Conservation (phyloP, 305 asterid genomes). For the Fraxinus platypoda region DNA sequence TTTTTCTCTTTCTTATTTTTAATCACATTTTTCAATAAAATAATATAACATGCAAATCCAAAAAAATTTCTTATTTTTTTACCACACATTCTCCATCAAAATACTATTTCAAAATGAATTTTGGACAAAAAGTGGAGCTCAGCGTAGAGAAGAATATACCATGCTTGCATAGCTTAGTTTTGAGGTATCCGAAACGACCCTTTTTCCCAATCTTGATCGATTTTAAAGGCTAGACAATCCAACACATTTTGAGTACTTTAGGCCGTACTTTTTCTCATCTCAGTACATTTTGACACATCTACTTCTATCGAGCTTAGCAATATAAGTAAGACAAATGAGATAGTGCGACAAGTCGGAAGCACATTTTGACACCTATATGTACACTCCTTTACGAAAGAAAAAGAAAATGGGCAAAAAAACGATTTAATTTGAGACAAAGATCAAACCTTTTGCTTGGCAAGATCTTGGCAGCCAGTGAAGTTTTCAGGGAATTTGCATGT, state of each 20-base stretch:
- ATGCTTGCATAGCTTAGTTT: not conserved
- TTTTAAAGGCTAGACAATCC: not conserved
- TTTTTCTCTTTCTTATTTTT: too few relatives aligned
- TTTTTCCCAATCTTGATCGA: not conserved
- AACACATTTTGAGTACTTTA: not conserved
- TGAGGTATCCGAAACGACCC: not conserved
- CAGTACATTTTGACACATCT: not conserved
- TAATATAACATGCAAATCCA: too few relatives aligned
- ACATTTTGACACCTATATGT: not conserved
- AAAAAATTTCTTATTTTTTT: too few relatives aligned
- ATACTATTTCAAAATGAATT: too few relatives aligned
- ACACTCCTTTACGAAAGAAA: not conserved
- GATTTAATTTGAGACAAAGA: not conserved
- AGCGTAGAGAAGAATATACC: not conserved
- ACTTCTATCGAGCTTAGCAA: not conserved
- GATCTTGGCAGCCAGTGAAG: slow-evolving; percentile 99
- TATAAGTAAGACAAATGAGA: not conserved
- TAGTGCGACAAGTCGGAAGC: not conserved
- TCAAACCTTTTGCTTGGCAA: slow-evolving; percentile 83
- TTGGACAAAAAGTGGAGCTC: too few relatives aligned
- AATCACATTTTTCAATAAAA: too few relatives aligned
- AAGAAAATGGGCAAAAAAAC: not conserved
- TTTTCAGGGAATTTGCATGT: slow-evolving; percentile 97
- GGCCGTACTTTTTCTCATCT: not conserved
- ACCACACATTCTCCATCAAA: too few relatives aligned